Evolutionary conservation across 2,329 filamentous ascomycete species (phyloP).

Genomic region (Coniella vitis): DNA sequence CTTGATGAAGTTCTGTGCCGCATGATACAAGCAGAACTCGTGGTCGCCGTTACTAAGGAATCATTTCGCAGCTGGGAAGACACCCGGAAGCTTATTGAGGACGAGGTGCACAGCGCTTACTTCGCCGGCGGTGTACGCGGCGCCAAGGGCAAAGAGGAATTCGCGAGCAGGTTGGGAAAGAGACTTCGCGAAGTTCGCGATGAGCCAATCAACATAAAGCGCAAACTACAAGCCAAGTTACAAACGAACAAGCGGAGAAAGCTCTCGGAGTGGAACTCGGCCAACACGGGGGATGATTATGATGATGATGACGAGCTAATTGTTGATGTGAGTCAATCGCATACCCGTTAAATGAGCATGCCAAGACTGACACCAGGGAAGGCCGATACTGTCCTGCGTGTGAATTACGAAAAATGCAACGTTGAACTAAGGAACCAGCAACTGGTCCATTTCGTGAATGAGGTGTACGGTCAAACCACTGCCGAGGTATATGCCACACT

Average conservation of each 20-base stretch:
- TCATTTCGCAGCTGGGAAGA: constrained; percentile 58
- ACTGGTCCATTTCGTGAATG: constrained; percentile 65
- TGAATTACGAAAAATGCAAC: constrained; percentile 80
- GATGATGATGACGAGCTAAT: constrained; percentile 30
- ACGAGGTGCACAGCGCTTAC: constrained; percentile 49
- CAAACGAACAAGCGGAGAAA: constrained; percentile 14
- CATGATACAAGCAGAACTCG: constrained; percentile 57
- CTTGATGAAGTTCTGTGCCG: constrained; percentile 45
- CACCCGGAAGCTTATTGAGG: constrained; percentile 53
- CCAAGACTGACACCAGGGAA: constrained; percentile 5
- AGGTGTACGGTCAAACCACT: constrained; percentile 65
- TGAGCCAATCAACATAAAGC: constrained; percentile 44
- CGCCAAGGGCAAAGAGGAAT: constrained; percentile 59
- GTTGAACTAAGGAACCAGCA: constrained; percentile 76
- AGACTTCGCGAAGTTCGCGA: constrained; percentile 47
- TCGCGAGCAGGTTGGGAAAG: constrained; percentile 48
- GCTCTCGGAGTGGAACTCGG: constrained; percentile 19
- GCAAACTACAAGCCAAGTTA: constrained; percentile 35
- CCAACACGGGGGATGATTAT: constrained; percentile 31
- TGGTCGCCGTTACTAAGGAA: constrained; percentile 54
- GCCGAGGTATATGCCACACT: constrained; percentile 71
- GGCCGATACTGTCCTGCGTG: constrained; percentile 59
- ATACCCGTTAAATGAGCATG: background rate
- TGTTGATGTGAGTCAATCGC: constrained; percentile 39
- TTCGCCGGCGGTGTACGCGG: constrained; percentile 50